Base-by-base conservation (phyloP, 805 yeast genomes). In the Candida ovalis region DNA sequence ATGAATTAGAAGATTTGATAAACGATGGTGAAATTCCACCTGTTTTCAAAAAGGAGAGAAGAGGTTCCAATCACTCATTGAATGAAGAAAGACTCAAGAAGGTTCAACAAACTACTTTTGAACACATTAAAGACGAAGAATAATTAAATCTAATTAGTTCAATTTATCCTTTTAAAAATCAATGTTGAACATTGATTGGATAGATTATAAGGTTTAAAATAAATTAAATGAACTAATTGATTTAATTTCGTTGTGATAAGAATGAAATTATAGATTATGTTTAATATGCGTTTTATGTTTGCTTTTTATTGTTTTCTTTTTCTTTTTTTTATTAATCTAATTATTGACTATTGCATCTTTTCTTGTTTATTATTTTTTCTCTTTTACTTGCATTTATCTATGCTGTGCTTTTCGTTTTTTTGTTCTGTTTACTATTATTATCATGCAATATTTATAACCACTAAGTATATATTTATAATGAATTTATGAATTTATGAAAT, bases 1-100 rank as follows among this genome's bases (percentile, higher is more conserved):
- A 87, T 57, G 96, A 88, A 59, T 63, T 84, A 45, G 78, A 80
- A 42, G 87, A 81, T 52, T 64, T 86, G 52, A 75, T 78, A 50
- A 80, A 77, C 45, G 69, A 75, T 18, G 87, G 84, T 43, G 83
- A 80, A 52, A 72, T 81, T 53, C 72, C 74, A 4, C 72, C 74
- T 4, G 68, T 76, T 17, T 68, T 72, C 59, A 70, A 70, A 45
- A 74, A 73, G 57, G 64, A 64, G 37, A 71, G 82, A 66, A 62
- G 82, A 48, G 81, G 82, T 5, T 75, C 81, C 15, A 78, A 78
- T 52, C 61, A 73, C 19, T 69, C 73, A 30, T 61, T 56, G 36
- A 71, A 73, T 43, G 81, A 77, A 50, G 66, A 63, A 48, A 73
- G 63, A 52, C 67, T 75, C 47, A 62, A 52, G 17, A 46, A 49